phyloP scores from a whole-genome alignment of 108 stramenopile species.

The Aurantiochytrium sp. region DNA sequence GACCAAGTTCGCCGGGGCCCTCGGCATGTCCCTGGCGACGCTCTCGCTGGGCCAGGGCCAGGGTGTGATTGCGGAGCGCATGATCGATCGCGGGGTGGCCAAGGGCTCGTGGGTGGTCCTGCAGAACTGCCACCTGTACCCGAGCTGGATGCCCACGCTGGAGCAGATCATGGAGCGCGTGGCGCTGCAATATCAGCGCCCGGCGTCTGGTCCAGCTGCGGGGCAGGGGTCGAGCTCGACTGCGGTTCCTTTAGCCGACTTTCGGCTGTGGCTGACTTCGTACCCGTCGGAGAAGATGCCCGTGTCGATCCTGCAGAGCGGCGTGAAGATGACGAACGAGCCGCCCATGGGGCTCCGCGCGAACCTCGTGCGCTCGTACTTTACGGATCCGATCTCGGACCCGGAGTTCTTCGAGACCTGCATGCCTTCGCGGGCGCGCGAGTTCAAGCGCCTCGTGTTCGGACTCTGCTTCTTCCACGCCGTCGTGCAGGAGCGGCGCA shows the following conservation, averaged over 20 bases:
- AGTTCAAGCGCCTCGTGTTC: slow-evolving; percentile 63
- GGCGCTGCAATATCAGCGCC: too few species aligned
- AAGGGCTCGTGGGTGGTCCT: slow-evolving; percentile 62
- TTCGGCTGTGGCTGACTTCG: slow-evolving; percentile 63
- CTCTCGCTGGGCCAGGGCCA: slow-evolving; percentile 62
- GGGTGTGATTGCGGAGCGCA: slow-evolving; percentile 45
- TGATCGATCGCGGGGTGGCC: slow-evolving; percentile 45
- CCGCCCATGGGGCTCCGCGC: slow-evolving; percentile 66
- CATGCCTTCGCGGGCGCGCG: slow-evolving; percentile 1
- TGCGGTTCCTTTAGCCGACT: slow-evolving; percentile 48
- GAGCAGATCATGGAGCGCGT: slow-evolving; percentile 61
- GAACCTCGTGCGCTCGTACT: slow-evolving; percentile 53
- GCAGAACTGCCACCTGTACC: slow-evolving; percentile 64
- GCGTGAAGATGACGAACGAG: slow-evolving; percentile 68
- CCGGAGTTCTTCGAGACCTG: slow-evolving; percentile 45
- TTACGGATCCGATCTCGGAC: slow-evolving; percentile 22
- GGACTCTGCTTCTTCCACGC: slow-evolving; percentile 69
- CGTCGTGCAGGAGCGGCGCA: slow-evolving; percentile 52
- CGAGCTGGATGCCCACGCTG: slow-evolving; percentile 63
- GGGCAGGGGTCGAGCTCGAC: too few species aligned
- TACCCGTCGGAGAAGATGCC: slow-evolving; percentile 61
- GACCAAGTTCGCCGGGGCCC: slow-evolving; percentile 44
- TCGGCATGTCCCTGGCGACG: slow-evolving; percentile 46
- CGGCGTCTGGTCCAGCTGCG: too few species aligned
- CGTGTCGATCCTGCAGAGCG: slow-evolving; percentile 61